Evolutionary conservation across 352 stramenopile species (phyloP), one percentile per base, ranked within the genome.

Genomic region (Phytophthora quininea): DNA sequence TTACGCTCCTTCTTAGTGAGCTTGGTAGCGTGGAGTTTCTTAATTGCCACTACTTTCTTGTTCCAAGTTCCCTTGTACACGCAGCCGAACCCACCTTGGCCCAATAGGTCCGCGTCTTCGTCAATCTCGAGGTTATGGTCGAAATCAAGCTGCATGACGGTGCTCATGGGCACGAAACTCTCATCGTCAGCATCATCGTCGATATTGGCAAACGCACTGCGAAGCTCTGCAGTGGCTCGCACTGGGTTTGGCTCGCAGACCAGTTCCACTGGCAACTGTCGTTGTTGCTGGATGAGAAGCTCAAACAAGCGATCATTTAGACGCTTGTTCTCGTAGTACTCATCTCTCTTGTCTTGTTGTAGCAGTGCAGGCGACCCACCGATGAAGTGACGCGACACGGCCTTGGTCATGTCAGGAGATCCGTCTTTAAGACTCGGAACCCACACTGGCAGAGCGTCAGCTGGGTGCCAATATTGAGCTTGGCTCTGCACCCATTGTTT

Each of bases 11-110:
- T 77, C 47, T 76, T 78, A 33, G 69, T 63, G 47, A 78, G 67
- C 45, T 69, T 64, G 35, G 62, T 7, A n/a, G 51, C 51, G 43
- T 81, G 74, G 1, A 82, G 67, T 54, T 77, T 76, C 64, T 82
- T 82, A 60, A 82, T 56, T 9, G 74, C 74, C 6, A 82, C 71
- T 31, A 52, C 8, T 4, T 64, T 54, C 7, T 47, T 24, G 29
- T 64, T 54, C 62, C 64, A 79, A 9, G 10, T 66, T 12, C 70
- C 74, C 3, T 45, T 58, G 19, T 67, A 68, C 24, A 82, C 71
- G 5, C 40, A 50, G 2, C 71, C 74, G 31, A 82, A 82, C n/a
- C 63, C 58, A 12, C 74, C 74, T 11, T 64, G 63, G 2, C 74
- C 64, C 11, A 82, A 50, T 10, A 54, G 49, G 19, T 71, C 62